Evolutionary conservation across 2,329 filamentous ascomycete species (phyloP).

Genomic region (Diaporthe destruens): DNA sequence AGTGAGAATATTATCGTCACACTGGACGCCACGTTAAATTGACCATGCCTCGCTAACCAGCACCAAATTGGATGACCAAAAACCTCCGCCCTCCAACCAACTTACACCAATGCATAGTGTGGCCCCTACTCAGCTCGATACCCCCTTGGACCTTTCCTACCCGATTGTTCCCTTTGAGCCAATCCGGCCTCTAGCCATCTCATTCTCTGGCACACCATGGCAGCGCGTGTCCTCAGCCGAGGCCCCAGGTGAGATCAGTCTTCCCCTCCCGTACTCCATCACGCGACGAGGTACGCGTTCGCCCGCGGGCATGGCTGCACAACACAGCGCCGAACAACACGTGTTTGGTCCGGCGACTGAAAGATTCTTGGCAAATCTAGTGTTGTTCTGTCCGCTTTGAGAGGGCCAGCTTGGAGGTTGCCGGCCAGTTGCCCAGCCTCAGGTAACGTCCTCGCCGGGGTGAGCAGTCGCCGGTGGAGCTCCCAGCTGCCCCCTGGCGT

Average conservation of each 20-base stretch:
- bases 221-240: constrained; percentile 14
- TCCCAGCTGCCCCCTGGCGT: constrained; percentile 9
- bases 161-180: neutral
- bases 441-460: neutral
- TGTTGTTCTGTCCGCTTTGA: constrained; percentile 2
- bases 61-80: neutral
- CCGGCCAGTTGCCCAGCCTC: neutral
- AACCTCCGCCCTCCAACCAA: neutral
- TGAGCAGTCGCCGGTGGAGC: neutral
- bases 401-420: neutral
- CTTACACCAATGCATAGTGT: neutral
- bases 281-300: neutral
- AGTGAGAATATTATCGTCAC: constrained; percentile 18
- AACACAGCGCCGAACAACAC: neutral
- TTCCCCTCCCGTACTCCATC: neutral
- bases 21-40: neutral
- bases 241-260: constrained; percentile 30
- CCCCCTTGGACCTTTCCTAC: neutral
- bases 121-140: neutral
- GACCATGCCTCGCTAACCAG: neutral
- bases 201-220: neutral
- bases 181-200: neutral
- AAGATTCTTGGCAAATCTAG: neutral
- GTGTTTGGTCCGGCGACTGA: neutral
- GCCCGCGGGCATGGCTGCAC: neutral